Evolutionary conservation across 129 eudicot species (phyloP), one percentile per base, ranked within the genome.

Genomic region (Ambrosia trifida): DNA sequence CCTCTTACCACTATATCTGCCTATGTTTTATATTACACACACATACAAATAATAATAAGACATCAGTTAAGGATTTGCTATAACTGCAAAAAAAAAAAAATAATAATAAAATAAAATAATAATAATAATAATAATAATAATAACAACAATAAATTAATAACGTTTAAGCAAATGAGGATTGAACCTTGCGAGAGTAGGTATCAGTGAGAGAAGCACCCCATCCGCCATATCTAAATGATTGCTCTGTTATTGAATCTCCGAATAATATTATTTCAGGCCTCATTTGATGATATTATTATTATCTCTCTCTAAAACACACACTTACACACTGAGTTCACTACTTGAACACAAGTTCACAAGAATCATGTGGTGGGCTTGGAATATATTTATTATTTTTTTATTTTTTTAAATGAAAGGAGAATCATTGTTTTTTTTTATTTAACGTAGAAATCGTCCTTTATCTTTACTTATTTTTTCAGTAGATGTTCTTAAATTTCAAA

Each of bases 141-240:
- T n/a, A n/a, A n/a, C n/a, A n/a, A n/a, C n/a, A n/a, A n/a, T 2
- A 36, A 36, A 4, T 36, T 4, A 38, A 5, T 38, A 40, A 10
- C 2, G 44, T 40, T 5, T 40, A 38, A 3, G 38, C 7, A 7
- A 10, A 10, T 6, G 9, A 40, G 60, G 47, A 53, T 33, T 16
- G 70, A 53, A 88, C 97, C 96, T 82, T 91, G 80, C 97, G 87
- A 30, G 95, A 86, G 85, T 78, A 92, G 10, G 81, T 72, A 38
- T 89, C 91, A 11, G 96, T 86, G 49, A 92, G 84, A 63, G 95
- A 45, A 72, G 96, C 85, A 71, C 98, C 95, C 98, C 98, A 89
- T 45, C 91, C 98, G 16, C 89, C 95, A 35, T 64, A 54, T 64
- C 77, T 54, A 78, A 89, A 92, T 3, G 98, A 92, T 81, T 81